Base-by-base conservation (phyloP, 768 basidiomycete genomes). In the Amanita pallidorosea region DNA sequence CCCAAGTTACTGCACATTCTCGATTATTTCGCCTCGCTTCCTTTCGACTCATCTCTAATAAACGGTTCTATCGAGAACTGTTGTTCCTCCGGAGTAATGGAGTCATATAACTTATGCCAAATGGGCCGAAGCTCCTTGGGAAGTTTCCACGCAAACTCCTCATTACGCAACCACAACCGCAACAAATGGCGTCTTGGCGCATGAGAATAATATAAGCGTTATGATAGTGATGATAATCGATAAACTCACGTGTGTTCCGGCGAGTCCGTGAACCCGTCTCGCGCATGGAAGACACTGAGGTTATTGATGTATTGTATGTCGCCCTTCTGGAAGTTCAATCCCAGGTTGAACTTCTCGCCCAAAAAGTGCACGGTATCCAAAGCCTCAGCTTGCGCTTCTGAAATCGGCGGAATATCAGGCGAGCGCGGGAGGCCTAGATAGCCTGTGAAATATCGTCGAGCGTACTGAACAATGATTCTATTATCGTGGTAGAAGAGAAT, bases 231-330 rank as follows among this genome's bases (percentile, higher is more conserved):
- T 49, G 13, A 27, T 11, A 17, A 35, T 15, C n/a, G 1, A 33
- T 15, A 25, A 43, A 27, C 71, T 54, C 53, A 73, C 73, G 65
- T 68, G 47, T 73, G 65, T 54, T 69, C 62, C n/a, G 59, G 57
- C 45, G 67, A 67, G 55, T 74, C 73, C 31, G 58, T 55, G 54
- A 74, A 74, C 7, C 62, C 71, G 53, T 74, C 73, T 48, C 73
- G 55, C 11, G 71, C 71, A 55, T 74, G 73, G 44, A 74, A 59
- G 40, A 74, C 53, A 0, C 71, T 66, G 54, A 74, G 53, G 52
- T 67, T 72, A 55, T 73, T 74, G 60, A 74, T 72, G 56, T 73
- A 74, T 54, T 74, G 73, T 31, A 74, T 72, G 53, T 74, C 73
- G 35, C 73, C 73, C 54, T 73, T 74, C 56, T 71, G 64, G 63